Evolutionary conservation across 2,329 filamentous ascomycete species (phyloP).

Genomic region (Seiridium unicorne): DNA sequence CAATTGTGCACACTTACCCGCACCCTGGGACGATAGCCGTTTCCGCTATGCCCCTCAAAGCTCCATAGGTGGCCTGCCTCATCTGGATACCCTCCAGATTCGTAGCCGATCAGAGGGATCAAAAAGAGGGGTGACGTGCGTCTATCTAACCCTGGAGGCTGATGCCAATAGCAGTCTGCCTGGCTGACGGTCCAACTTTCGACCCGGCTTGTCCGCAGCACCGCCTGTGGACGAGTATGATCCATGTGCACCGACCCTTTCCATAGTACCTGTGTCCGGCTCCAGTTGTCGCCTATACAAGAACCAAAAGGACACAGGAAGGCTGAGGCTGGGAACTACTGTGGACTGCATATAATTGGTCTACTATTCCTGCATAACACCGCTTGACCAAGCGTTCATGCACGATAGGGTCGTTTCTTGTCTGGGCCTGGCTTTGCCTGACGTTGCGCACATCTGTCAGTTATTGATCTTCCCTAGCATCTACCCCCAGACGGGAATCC

Average conservation of each 20-base stretch:
- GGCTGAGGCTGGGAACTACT: conserved; percentile 8
- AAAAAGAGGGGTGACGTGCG: conserved; percentile 16
- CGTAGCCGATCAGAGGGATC: background rate
- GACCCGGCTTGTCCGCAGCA: background rate
- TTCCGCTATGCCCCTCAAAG: conserved; percentile 2
- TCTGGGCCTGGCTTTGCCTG: background rate
- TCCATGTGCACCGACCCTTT: no score
- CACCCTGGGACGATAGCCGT: conserved; percentile 1
- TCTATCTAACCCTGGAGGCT: conserved; percentile 3
- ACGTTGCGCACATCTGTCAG: conserved; percentile 1
- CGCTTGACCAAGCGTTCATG: conserved; percentile 14
- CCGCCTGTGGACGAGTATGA: no score
- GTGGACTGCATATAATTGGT: conserved; percentile 9
- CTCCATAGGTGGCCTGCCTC: conserved; percentile 3
- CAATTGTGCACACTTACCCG: background rate
- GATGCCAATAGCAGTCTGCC: background rate
- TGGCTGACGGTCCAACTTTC: background rate
- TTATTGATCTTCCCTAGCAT: conserved; percentile 6
- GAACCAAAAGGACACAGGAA: background rate
- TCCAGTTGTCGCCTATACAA: background rate
- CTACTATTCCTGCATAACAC: conserved; percentile 5
- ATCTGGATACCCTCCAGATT: conserved; percentile 5
- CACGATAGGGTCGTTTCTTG: conserved; percentile 8
- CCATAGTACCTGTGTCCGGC: no score
- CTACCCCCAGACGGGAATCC: background rate